These are phyloP conservation scores for Curvularia hawaiiensis DNA, from an alignment of 2,329 filamentous ascomycete species.

Conservation along the genomic window DNA sequence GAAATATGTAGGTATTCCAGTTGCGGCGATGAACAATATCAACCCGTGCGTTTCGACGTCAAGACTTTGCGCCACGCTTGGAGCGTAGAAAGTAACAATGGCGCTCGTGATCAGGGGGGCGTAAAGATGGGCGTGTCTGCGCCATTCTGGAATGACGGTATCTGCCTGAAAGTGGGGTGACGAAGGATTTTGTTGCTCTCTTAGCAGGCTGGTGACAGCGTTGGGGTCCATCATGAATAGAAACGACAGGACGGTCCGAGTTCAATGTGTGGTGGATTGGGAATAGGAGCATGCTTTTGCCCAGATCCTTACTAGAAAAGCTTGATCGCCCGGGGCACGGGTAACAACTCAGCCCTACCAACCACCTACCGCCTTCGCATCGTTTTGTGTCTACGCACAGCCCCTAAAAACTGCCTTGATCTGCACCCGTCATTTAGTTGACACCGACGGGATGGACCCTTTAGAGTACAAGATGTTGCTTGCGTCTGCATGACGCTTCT, in stretches of 20 bases:
- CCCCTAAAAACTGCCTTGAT: neutral
- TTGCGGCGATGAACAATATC: slow-evolving; percentile 7
- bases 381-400: neutral
- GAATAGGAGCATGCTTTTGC: neutral
- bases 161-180: neutral
- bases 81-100: slow-evolving; percentile 8
- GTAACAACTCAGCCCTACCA: neutral
- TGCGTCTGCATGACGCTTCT: neutral
- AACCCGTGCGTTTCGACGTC: neutral
- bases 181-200: neutral
- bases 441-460: neutral
- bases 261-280: neutral
- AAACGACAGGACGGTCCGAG: neutral
- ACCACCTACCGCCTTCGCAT: neutral
- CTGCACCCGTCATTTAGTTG: neutral
- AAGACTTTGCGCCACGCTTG: slow-evolving; percentile 3
- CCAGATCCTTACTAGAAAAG: neutral
- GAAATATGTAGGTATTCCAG: slow-evolving; percentile 22
- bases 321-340: neutral
- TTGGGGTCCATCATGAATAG: neutral
- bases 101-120: slow-evolving; percentile 21
- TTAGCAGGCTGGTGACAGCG: neutral
- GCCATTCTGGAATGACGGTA: neutral
- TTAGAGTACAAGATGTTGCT: neutral
- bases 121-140: slow-evolving; percentile 23